Evolutionary conservation across 2,329 filamentous ascomycete genomes (phyloP), one percentile per base, ranked within the genome.

Genomic region (Pyrenophora graminea): DNA sequence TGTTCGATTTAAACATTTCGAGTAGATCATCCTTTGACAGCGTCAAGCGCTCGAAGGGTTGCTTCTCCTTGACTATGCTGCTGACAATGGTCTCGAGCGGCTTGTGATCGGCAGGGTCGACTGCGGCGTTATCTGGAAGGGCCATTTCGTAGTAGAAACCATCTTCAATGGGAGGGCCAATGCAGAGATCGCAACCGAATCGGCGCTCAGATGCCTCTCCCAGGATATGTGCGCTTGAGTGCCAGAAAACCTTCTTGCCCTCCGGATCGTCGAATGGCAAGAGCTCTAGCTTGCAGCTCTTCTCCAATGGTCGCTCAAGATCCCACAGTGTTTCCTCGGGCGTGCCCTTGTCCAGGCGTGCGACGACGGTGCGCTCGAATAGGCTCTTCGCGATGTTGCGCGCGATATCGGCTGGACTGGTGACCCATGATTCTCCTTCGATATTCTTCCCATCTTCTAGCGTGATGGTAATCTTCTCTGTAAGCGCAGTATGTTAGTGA

Each of bases 91-190:
- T 85, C 77, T 96, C 91, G 17, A 97, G 80, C 1, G 89, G 86
- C 74, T 92, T 88, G 84, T 91, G 92, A 76, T 97, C 94, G 49
- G 81, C 76, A 61, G 88, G 81, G 51, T 87, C 85, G 34, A 96
- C 89, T 19, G 82, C 80, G 45, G 80, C 85, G 69, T 86, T 85
- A 33, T 88, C 86, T 39, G 88, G 84, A 38, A 90, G 80, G 27
- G 89, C 89, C 92, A 97, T 97, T 76, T 97, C 91, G 76, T 97
- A 97, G 82, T 96, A 97, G 81, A 96, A 97, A 33, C 91, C 93
- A 74, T 92, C 88, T 45, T 91, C 85, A 38, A 93, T 91, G 8
- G 91, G 94, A 30, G 94, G 94, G 19, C 94, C 94, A 71, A 97
- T 95, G 74, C 91, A 97, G 39, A 97, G 84, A 65, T 90, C 87